Percentiles rank a stretch among this genome's conserved stretches.
Evolutionary conservation across 768 basidiomycete species (phyloP).

Genomic region (Lentinula aciculospora): DNA sequence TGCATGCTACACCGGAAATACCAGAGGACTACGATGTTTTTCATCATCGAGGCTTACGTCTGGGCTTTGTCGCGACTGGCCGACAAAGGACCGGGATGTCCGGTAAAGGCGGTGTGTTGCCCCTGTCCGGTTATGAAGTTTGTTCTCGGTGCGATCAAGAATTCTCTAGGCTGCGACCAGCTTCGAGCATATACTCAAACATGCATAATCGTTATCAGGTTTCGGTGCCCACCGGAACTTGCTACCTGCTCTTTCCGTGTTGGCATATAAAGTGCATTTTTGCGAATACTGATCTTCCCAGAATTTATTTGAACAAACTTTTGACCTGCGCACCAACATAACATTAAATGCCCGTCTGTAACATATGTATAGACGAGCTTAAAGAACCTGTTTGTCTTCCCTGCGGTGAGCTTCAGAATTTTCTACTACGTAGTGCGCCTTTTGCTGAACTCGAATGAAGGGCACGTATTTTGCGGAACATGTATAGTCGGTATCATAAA

Average conservation of each 20-base stretch:
- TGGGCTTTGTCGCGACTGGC: background rate
- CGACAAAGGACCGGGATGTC: background rate
- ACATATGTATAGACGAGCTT: slow-evolving; percentile 53
- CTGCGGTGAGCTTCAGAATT: slow-evolving; percentile 43
- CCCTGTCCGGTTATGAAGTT: background rate
- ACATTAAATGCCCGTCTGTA: slow-evolving; percentile 42
- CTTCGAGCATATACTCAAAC: background rate
- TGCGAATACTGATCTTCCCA: background rate
- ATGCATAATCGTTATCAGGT: background rate
- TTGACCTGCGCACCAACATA: background rate
- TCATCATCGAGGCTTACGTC: too few species aligned
- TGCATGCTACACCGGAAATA: too few species aligned
- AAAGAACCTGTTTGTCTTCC: slow-evolving; percentile 54
- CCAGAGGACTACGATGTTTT: too few species aligned
- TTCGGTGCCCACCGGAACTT: background rate
- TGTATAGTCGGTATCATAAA: slow-evolving; percentile 50
- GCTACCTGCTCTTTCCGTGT: slow-evolving; percentile 1
- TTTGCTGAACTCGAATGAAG: slow-evolving; percentile 21
- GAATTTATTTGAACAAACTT: background rate
- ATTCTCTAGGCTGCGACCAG: slow-evolving; percentile 1
- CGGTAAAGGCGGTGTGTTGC: background rate
- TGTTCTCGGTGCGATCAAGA: slow-evolving; percentile 2
- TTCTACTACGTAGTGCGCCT: background rate
- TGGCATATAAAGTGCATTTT: background rate
- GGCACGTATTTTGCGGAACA: slow-evolving; percentile 60